These are phyloP conservation scores for Dalbergia oliveri DNA, from an alignment of 306 rosid species.

Conservation along the genomic window DNA sequence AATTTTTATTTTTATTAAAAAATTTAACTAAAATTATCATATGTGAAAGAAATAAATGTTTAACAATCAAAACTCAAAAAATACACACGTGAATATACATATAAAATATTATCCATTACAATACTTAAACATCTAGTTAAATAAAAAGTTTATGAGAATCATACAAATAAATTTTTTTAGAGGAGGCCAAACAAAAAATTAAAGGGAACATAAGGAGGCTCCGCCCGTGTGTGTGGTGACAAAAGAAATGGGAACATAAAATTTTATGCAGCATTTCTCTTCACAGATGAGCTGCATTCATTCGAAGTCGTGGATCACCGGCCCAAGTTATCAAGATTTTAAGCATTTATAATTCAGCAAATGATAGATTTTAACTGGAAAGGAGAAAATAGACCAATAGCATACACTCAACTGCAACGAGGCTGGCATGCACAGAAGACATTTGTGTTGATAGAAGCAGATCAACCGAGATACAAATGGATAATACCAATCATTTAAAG, in stretches of 20 bases:
- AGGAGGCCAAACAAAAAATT: no score
- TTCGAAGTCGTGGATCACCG: not conserved
- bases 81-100: no score
- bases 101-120: no score
- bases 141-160: no score
- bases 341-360: not conserved
- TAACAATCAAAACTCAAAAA: no score
- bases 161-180: no score
- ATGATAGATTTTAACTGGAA: not conserved
- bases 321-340: not conserved
- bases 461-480: conserved; percentile 19
- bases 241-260: conserved; percentile 9
- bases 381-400: not conserved
- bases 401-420: conserved; percentile 25
- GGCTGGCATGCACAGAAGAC: conserved; percentile 10
- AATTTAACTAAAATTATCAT: no score
- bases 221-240: not conserved
- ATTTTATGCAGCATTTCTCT: not conserved
- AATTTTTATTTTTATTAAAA: no score
- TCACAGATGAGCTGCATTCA: not conserved
- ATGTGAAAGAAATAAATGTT: no score
- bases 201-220: no score
- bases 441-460: conserved; percentile 1
- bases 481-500: not conserved
- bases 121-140: no score